Evolutionary conservation across 1,139 yeast species (phyloP).

Genomic region (Yamadazyma atlantica): DNA sequence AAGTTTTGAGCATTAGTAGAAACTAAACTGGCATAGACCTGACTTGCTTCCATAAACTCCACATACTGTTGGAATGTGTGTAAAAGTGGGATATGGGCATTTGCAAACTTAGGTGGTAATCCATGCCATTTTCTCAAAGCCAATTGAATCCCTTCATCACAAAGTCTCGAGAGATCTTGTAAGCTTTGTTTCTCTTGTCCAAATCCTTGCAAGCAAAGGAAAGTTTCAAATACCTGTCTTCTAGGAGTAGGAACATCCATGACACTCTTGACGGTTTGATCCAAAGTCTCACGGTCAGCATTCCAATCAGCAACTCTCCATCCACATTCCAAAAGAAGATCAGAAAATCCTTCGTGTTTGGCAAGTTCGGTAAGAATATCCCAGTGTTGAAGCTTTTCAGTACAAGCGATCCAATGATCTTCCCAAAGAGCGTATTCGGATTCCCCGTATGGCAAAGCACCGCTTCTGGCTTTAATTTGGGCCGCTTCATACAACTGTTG

Average conservation of each 20-base stretch:
- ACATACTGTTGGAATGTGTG: conserved; percentile 98
- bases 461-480: conserved; percentile 94
- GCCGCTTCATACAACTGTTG: conserved; percentile 95
- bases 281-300: conserved; percentile 90
- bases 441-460: conserved; percentile 92
- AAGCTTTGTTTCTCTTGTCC: conserved; percentile 85
- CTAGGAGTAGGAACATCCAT: conserved; percentile 99
- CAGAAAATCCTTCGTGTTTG: conserved; percentile 96
- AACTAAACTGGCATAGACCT: conserved; percentile 84
- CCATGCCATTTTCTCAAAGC: conserved; percentile 94
- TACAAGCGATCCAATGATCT: conserved; percentile 97
- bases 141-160: conserved; percentile 95
- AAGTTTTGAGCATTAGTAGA: conserved; percentile 90
- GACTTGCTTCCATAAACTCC: conserved; percentile 96
- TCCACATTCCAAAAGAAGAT: conserved; percentile 90
- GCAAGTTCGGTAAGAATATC: conserved; percentile 95
- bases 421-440: conserved; percentile 97
- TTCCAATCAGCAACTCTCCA: conserved; percentile 99
- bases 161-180: conserved; percentile 77
- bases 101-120: conserved; percentile 73
- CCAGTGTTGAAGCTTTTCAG: conserved; percentile 98
- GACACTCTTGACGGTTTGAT: conserved; percentile 90
- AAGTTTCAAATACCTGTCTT: conserved; percentile 92
- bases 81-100: conserved; percentile 85
- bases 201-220: conserved; percentile 87